Base-by-base conservation (phyloP, 176 grass and related monocot genomes). In the Oryza coarctata region DNA sequence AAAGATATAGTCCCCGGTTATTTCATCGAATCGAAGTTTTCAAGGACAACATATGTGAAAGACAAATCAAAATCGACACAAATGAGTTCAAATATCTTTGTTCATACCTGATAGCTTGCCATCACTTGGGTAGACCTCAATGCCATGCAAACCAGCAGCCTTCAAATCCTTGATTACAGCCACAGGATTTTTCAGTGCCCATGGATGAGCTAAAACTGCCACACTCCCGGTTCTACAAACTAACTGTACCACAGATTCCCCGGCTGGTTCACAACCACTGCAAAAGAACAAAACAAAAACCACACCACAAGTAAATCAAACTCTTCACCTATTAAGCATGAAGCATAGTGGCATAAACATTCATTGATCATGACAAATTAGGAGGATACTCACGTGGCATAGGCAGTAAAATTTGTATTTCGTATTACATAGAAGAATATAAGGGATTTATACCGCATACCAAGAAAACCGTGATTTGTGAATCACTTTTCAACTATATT, bases 151-250 rank as follows among this genome's bases (percentile, higher is more conserved):
- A 14, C 89, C 94, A 79, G 89, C 84, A 66, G 70, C 80, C 44
- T 94, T 94, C 77, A 94, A 84, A 67, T 82, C 80, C 77, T 85
- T 89, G 29, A 94, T 71, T 29, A 89, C 84, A 52, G 29, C 74
- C 68, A 13, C 71, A 69, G 70, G 82, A 83, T 89, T 91, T 88
- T 94, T 94, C 86, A 97, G 83, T 66, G 89, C 89, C 94, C 94
- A 94, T 3, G 89, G 91, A 90, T 97, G 94, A 86, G 91, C 94
- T 85, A 97, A 81, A 89, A 86, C 84, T 15, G 94, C 77, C 9
- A 97, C 27, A 35, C 91, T 89, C 47, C 89, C 89, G 7, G 91
- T 94, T 40, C 49, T 63, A 76, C 82, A 78, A 81, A 97, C 71
- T 67, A 97, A 72, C n/a, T 64, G 89, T 63, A 94, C 82, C 30